Base-by-base conservation (phyloP, 345 rosid species). In the Salix caprea region DNA sequence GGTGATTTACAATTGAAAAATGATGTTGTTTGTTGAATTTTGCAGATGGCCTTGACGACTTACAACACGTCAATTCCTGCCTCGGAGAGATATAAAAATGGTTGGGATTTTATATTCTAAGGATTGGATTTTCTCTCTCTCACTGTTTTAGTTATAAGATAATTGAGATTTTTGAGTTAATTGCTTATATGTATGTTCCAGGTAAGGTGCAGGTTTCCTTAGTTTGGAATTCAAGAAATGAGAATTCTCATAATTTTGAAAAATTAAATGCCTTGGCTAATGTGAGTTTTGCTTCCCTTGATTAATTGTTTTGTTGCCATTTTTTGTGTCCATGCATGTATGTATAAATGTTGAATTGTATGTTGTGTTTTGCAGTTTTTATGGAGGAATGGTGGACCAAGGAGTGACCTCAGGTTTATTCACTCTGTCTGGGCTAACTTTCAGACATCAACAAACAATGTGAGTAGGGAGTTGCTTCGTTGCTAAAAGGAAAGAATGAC, bases 381-480 rank as follows among this genome's bases (percentile, higher is more conserved):
- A 65, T 91, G 96, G 97, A 91, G 91, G 86, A 88, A 87, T 76
- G 96, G 94, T 75, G 99, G 97, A 30, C 86, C 89, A 62, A 88
- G 88, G 81, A 84, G 87, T 84, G 77, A 86, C 37, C 82, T 75
- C 68, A 86, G 83, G 71, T 69, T 91, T 26, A 82, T 93, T 78
- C 99, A 92, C 85, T 91, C 99, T 67, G 92, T 95, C 12, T 95
- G 99, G 99, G 99, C 92, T 71, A 95, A 95, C 86, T 95, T 95
- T 83, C 99, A 95, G 92, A 91, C 97, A 40, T 92, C 99, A 68
- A 79, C 93, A 76, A 95, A 85, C 80, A 92, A 95, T 84, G 99
- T 93, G 80, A 90, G 98, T 82, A 67, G 24, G 65, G 79, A 68
- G 23, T 16, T 70, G 16, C 48, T 60, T 75, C 73, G 30, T 64